Evolutionary conservation across 805 yeast species (phyloP).

Genomic region (Yamadazyma philogaea): DNA sequence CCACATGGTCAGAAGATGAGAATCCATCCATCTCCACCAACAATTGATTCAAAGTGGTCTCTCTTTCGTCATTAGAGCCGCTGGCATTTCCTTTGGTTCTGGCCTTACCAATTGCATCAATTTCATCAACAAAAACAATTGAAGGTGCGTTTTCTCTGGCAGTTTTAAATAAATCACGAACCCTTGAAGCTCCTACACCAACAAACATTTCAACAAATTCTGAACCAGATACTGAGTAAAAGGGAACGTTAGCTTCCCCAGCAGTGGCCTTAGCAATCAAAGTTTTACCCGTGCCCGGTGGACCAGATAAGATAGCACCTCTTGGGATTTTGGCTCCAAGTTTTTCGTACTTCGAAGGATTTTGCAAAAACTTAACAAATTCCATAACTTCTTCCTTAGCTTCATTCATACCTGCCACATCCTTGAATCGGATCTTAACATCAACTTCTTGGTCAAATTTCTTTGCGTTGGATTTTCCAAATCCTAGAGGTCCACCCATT

Average conservation of each 20-base stretch:
- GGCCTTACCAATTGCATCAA: slow-evolving; percentile 92
- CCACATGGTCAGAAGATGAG: slow-evolving; percentile 82
- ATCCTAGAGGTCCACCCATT: slow-evolving; percentile 61
- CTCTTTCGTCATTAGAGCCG: slow-evolving; percentile 85
- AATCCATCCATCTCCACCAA: slow-evolving; percentile 97
- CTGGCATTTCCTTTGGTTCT: slow-evolving; percentile 69
- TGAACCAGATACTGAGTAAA: slow-evolving; percentile 86
- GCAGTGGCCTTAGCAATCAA: slow-evolving; percentile 92
- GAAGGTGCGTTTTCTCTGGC: slow-evolving; percentile 91
- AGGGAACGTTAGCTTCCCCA: slow-evolving; percentile 95
- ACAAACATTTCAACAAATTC: slow-evolving; percentile 97
- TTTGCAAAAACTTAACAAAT: slow-evolving; percentile 83
- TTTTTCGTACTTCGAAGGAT: slow-evolving; percentile 79
- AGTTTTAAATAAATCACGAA: slow-evolving; percentile 84
- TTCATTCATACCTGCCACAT: slow-evolving; percentile 94
- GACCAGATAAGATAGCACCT: slow-evolving; percentile 92
- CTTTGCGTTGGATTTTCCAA: slow-evolving; percentile 77
- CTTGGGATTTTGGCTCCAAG: slow-evolving; percentile 93
- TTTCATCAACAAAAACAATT: slow-evolving; percentile 89
- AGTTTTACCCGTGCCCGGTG: slow-evolving; percentile 97
- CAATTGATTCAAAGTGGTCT: slow-evolving; percentile 86
- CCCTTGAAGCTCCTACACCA: slow-evolving; percentile 95
- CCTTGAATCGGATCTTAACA: slow-evolving; percentile 76
- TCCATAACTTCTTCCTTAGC: slow-evolving; percentile 95
- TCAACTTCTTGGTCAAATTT: slow-evolving; percentile 79